These are phyloP conservation scores for Backusella tuberculispora DNA, from an alignment of 192 early-diverging fungal species.

Conservation along the genomic window DNA sequence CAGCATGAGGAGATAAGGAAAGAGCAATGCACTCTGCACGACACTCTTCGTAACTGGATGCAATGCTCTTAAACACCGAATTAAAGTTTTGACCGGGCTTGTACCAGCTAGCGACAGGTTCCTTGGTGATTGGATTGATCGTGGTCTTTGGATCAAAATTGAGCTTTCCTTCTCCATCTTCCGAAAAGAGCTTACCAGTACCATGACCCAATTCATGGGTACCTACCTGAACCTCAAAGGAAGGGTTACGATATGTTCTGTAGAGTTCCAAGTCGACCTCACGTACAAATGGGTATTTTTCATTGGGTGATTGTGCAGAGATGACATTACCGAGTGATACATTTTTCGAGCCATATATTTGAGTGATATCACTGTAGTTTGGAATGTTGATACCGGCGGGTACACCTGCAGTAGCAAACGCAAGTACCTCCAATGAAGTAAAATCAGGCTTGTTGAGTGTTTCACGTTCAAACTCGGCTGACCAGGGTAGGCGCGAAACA, in stretches of 20 bases:
- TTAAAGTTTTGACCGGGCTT: slow-evolving; percentile 63
- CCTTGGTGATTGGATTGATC: slow-evolving; percentile 47
- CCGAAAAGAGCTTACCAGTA: slow-evolving; percentile 59
- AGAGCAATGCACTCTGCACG: slow-evolving; percentile 62
- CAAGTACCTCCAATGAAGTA: slow-evolving; percentile 60
- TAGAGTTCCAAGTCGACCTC: slow-evolving; percentile 52
- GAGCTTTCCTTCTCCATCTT: slow-evolving; percentile 51
- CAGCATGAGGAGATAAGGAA: slow-evolving; percentile 36
- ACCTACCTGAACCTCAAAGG: slow-evolving; percentile 68
- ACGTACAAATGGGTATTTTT: slow-evolving; percentile 54
- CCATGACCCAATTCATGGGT: slow-evolving; percentile 66
- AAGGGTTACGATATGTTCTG: slow-evolving; percentile 38
- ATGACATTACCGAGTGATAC: slow-evolving; percentile 64
- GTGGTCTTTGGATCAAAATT: slow-evolving; percentile 56
- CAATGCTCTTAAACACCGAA: slow-evolving; percentile 53
- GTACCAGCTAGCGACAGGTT: slow-evolving; percentile 57
- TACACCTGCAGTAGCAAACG: slow-evolving; percentile 54
- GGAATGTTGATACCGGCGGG: slow-evolving; percentile 56
- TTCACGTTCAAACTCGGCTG: slow-evolving; percentile 53
- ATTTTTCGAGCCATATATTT: slow-evolving; percentile 60
- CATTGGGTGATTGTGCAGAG: slow-evolving; percentile 52
- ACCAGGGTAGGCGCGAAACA: slow-evolving; percentile 56
- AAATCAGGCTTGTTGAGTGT: slow-evolving; percentile 60
- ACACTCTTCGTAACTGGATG: slow-evolving; percentile 55
- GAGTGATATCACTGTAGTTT: slow-evolving; percentile 51